Percentiles rank a stretch among this genome's conserved stretches.
Conservation (phyloP, 2,329 filamentous ascomycete species). For the Rutstroemia sydowiana region DNA sequence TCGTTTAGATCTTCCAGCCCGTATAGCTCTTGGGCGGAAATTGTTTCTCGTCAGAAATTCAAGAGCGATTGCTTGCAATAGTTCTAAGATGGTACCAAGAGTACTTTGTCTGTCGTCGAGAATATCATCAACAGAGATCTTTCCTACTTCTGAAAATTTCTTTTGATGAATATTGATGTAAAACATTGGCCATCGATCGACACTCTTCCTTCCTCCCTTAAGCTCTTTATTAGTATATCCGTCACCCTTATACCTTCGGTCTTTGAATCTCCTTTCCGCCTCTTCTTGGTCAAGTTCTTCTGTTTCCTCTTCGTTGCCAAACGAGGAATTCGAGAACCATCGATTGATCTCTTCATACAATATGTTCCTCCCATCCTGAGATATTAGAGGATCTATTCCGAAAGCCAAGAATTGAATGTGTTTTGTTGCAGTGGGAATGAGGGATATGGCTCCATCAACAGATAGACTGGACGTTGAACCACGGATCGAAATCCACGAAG, state of each 20-base stretch:
- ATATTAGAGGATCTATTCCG: slow-evolving; percentile 58
- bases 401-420: slow-evolving; percentile 75
- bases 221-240: slow-evolving; percentile 44
- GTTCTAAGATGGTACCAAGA: slow-evolving; percentile 45
- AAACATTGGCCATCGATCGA: slow-evolving; percentile 87
- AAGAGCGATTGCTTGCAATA: slow-evolving; percentile 61
- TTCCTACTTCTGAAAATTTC: not conserved
- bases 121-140: slow-evolving; percentile 32
- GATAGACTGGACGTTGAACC: slow-evolving; percentile 55
- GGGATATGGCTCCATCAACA: slow-evolving; percentile 65
- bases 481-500: slow-evolving; percentile 63
- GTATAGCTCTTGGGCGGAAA: slow-evolving; percentile 36
- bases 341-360: slow-evolving; percentile 74
- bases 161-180: slow-evolving; percentile 57
- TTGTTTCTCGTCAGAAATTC: slow-evolving; percentile 71
- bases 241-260: slow-evolving; percentile 38
- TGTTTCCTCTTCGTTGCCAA: slow-evolving; percentile 54
- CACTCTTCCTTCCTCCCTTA: slow-evolving; percentile 49
- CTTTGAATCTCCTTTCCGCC: slow-evolving; percentile 30
- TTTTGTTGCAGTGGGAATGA: slow-evolving; percentile 62
- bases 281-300: slow-evolving; percentile 31
- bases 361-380: slow-evolving; percentile 50
- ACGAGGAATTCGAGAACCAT: slow-evolving; percentile 68
- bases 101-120: slow-evolving; percentile 40
- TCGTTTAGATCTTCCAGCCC: not conserved